Evolutionary conservation across 208 protist genomes (phyloP), one percentile per base, ranked within the genome.

Genomic region (Strigomonas galati): DNA sequence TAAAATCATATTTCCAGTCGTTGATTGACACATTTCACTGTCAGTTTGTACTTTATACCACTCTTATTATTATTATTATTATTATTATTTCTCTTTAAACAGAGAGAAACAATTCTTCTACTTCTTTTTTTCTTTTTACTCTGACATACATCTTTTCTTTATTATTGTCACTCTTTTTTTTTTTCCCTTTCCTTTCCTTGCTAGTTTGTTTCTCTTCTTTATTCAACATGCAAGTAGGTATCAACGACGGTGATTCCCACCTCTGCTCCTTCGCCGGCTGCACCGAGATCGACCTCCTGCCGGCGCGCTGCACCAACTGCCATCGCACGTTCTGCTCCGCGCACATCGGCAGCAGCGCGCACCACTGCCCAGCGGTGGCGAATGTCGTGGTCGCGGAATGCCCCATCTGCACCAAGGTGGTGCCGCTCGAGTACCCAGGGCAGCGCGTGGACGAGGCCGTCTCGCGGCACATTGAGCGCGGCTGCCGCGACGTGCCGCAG

Each of bases 171-270:
- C 21, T 60, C 7, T 44, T 31, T 46, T 28, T 26, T 37, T 31
- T 35, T 7, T 31, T 21, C 26, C 32, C 53, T 26, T 37, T 58
- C 53, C 10, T 14, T 35, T 37, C 19, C 21, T 54, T 40, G 32
- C 14, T 37, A 37, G 6, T 4, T 59, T 59, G 24, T 58, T 49
- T 58, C 28, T 6, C 48, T 58, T 40, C 27, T 54, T 65, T 53
- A 46, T 21, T 60, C 4, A 37, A 9, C n/a, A 96, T 96, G 91
- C 87, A 96, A 62, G 86, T 96, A 24, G 91, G 88, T 19, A 51
- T 92, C 26, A 73, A 84, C 60, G 91, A 96, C 62, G 81, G 81
- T 53, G 82, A 93, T 51, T 68, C 69, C 15, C 78, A 87, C 27
- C 63, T 84, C 48, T 96, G 91, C 63, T 75, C 79, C 55, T 78